Base-by-base conservation (phyloP, 768 basidiomycete species). In the Rhizopogon vinicolor region DNA sequence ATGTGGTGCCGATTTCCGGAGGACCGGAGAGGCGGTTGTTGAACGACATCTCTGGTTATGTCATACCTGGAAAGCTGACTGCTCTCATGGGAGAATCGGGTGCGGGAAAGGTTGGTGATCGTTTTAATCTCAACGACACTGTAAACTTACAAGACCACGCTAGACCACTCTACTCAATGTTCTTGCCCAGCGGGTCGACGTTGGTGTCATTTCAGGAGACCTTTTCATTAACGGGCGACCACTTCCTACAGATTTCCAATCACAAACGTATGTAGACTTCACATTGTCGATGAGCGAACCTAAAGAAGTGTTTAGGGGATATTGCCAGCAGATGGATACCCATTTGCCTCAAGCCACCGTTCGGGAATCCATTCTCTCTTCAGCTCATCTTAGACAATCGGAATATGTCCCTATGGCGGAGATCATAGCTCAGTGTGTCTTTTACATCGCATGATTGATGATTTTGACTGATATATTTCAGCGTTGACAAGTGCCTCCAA, bases 311-410 rank as follows among this genome's bases (percentile, higher is more conserved):
- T n/a, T 50, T 28, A 87, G 85, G 43, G 91, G 90, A 0, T 95
- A 93, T 63, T 89, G 87, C 57, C 91, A 95, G 63, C 93, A 96
- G 65, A 83, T 81, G 72, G 91, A 93, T 62, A 88, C 86, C 0
- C 92, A 94, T 70, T 77, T 89, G 10, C 79, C 80, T 29, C 84
- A 84, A 5, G 74, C 83, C 19, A 92, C 91, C 2, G 91, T 94
- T 7, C 77, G 88, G 41, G 91, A 94, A 60, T 88, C 91, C 0
- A 70, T 94, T 3, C 70, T 82, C 31, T 87, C 91, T 69, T 93
- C 91, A 5, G 92, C 92, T 4, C 82, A 81, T 53, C 70, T 93
- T 16, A 84, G 92, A 29, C 92, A 93, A 65, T 89, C 89, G 0
- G 71, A 76, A 0, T 74, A 75, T 1, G 86, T 91, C 3, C 74